phyloP scores from a whole-genome alignment of 106 monocot genomes.

The Chionographis japonica region DNA sequence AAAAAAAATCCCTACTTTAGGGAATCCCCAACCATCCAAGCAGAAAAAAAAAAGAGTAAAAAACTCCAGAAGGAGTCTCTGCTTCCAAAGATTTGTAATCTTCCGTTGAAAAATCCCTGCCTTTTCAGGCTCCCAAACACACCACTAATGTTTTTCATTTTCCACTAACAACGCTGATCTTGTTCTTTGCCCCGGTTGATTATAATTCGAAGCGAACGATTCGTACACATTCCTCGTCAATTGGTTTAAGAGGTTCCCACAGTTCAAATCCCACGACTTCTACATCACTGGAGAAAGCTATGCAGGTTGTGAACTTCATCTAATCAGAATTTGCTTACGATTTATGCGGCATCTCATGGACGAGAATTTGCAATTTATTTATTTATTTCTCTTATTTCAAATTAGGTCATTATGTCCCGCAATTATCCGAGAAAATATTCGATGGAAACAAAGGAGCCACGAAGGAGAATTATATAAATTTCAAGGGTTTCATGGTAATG shows the following conservation, averaged over 20 bases:
- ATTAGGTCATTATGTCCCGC: constrained; percentile 55
- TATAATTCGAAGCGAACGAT: constrained; percentile 36
- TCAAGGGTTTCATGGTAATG: constrained; percentile 51
- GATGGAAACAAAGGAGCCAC: constrained; percentile 31
- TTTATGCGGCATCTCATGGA: neutral
- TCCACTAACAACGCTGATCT: neutral
- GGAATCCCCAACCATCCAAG: too few species aligned
- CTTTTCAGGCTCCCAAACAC: too few species aligned
- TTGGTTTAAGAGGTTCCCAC: constrained; percentile 78
- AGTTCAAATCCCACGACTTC: constrained; percentile 57
- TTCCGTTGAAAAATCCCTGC: too few species aligned
- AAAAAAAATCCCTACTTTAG: too few species aligned
- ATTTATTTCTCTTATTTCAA: neutral
- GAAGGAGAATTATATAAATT: constrained; percentile 32
- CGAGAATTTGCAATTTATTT: neutral
- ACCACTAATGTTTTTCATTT: neutral
- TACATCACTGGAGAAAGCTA: constrained; percentile 79
- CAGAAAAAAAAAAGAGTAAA: too few species aligned
- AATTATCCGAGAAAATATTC: constrained; percentile 39
- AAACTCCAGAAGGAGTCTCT: too few species aligned
- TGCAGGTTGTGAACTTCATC: constrained; percentile 27
- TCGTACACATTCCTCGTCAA: constrained; percentile 57
- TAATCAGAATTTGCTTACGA: too few species aligned
- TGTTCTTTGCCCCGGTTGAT: neutral
- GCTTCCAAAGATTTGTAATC: too few species aligned